Percentiles rank a stretch among this genome's conserved stretches.
These are phyloP conservation scores for Raphanus sativus DNA, from an alignment of 345 rosid genomes.

Conservation along the genomic window DNA sequence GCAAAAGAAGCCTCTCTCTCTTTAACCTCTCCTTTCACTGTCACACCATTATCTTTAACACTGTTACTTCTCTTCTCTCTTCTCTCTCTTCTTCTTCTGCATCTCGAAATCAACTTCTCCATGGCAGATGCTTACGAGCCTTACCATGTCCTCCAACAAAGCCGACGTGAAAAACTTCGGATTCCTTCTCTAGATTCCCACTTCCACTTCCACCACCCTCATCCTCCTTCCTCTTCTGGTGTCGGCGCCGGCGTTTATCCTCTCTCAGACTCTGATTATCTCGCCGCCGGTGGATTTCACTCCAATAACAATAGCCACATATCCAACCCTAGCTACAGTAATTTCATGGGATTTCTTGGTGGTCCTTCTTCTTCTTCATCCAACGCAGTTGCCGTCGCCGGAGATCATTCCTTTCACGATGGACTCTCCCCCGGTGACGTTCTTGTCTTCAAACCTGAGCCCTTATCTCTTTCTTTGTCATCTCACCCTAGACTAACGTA, in stretches of 20 bases:
- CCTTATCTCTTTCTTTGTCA: slow-evolving; percentile 67
- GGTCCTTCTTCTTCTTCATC: slow-evolving; percentile 37
- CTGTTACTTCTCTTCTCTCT: slow-evolving; percentile 40
- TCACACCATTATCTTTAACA: slow-evolving; percentile 51
- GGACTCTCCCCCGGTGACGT: slow-evolving; percentile 44
- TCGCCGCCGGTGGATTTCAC: slow-evolving; percentile 51
- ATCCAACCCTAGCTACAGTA: slow-evolving; percentile 50
- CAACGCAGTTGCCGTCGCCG: slow-evolving; percentile 29
- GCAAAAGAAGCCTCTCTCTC: slow-evolving; percentile 27
- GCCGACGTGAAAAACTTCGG: slow-evolving; percentile 86
- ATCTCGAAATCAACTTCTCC: not conserved
- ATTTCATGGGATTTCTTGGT: slow-evolving; percentile 50
- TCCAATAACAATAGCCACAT: slow-evolving; percentile 46
- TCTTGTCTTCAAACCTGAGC: slow-evolving; percentile 56
- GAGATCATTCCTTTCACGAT: slow-evolving; percentile 42
- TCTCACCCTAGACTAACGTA: slow-evolving; percentile 43
- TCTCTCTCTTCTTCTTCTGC: slow-evolving; percentile 2
- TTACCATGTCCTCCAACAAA: slow-evolving; percentile 92
- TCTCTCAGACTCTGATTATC: slow-evolving; percentile 54
- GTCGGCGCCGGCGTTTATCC: slow-evolving; percentile 46
- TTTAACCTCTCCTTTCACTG: slow-evolving; percentile 62
- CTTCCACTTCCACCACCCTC: slow-evolving; percentile 33
- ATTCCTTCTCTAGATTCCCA: slow-evolving; percentile 42
- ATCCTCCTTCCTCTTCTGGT: slow-evolving; percentile 17
- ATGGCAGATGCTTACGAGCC: slow-evolving; percentile 75